Conservation (phyloP, 2,329 filamentous ascomycete species). For the Aulographum hederae region DNA sequence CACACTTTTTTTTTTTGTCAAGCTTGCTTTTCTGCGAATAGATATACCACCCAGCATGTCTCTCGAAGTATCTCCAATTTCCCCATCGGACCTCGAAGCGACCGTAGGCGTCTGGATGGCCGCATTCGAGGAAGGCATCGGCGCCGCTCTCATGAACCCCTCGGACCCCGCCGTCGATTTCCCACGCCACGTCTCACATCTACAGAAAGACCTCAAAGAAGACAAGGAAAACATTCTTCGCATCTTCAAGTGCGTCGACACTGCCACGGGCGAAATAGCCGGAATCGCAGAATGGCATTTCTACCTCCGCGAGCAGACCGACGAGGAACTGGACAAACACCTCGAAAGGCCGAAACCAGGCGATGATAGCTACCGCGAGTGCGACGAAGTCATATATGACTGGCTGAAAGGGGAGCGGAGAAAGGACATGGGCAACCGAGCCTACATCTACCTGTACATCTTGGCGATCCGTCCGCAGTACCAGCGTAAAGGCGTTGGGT, state of each 20-base stretch:
- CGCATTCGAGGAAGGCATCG: too few species aligned
- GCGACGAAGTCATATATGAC: neutral
- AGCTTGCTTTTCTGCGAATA: too few species aligned
- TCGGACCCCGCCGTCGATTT: too few species aligned
- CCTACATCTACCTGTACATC: constrained; percentile 6
- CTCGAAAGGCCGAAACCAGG: constrained; percentile 1
- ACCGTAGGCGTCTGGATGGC: too few species aligned
- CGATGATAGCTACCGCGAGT: constrained; percentile 1
- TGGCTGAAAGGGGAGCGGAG: constrained; percentile 1
- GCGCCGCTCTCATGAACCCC: too few species aligned
- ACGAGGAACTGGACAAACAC: constrained; percentile 2
- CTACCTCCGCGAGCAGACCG: constrained; percentile 1
- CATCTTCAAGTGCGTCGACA: constrained; percentile 1
- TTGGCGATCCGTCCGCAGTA: constrained; percentile 20
- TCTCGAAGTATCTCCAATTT: too few species aligned
- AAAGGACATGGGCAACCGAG: constrained; percentile 2
- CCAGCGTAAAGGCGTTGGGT: constrained; percentile 20
- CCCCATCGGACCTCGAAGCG: too few species aligned
- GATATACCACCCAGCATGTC: too few species aligned
- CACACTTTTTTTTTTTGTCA: too few species aligned
- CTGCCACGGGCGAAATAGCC: neutral
- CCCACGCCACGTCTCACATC: too few species aligned
- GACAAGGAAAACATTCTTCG: too few species aligned
- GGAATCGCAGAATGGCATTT: constrained; percentile 3
- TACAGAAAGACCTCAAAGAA: too few species aligned